Evolutionary conservation across 371 early-diverging fungal species (phyloP).

Genomic region (Coemansia sp.): DNA sequence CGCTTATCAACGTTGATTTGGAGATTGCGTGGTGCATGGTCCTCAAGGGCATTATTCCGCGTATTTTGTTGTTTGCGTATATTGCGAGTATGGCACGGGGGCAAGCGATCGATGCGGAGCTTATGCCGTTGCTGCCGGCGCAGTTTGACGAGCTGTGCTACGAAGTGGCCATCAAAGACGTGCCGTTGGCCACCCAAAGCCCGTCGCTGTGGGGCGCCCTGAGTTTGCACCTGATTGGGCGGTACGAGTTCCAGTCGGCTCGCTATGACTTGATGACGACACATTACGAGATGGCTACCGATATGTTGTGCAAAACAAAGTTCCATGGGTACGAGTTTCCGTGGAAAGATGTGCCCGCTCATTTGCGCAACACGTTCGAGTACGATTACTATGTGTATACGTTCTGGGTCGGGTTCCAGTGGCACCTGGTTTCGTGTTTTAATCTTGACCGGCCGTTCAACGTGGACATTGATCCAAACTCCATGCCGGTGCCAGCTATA

Average conservation of each 20-base stretch:
- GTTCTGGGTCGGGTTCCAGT: constrained; percentile 48
- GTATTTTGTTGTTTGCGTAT: constrained; percentile 39
- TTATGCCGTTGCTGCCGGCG: constrained; percentile 38
- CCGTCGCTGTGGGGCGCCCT: constrained; percentile 46
- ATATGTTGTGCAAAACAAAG: constrained; percentile 26
- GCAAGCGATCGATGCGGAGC: constrained; percentile 31
- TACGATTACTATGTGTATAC: constrained; percentile 49
- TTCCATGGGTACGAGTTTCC: constrained; percentile 44
- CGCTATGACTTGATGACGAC: constrained; percentile 46
- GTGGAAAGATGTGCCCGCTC: constrained; percentile 27
- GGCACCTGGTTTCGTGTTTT: constrained; percentile 45
- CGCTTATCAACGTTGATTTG: constrained; percentile 42
- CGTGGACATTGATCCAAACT: constrained; percentile 9
- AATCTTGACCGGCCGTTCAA: constrained; percentile 45
- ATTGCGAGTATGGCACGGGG: constrained; percentile 51
- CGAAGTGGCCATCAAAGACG: constrained; percentile 29
- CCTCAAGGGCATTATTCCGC: constrained; percentile 45
- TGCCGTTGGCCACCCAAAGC: constrained; percentile 22
- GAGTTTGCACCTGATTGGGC: constrained; percentile 37
- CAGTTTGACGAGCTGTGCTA: constrained; percentile 50
- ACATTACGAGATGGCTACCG: constrained; percentile 46
- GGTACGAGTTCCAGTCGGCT: constrained; percentile 48
- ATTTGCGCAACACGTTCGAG: constrained; percentile 40
- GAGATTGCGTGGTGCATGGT: constrained; percentile 47
- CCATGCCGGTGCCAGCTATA: constrained; percentile 29